A percentile compares a stretch with the other conserved stretches of the same genome.
Conservation (phyloP, 257 asterid genomes). For the Salvia miltiorrhiza region DNA sequence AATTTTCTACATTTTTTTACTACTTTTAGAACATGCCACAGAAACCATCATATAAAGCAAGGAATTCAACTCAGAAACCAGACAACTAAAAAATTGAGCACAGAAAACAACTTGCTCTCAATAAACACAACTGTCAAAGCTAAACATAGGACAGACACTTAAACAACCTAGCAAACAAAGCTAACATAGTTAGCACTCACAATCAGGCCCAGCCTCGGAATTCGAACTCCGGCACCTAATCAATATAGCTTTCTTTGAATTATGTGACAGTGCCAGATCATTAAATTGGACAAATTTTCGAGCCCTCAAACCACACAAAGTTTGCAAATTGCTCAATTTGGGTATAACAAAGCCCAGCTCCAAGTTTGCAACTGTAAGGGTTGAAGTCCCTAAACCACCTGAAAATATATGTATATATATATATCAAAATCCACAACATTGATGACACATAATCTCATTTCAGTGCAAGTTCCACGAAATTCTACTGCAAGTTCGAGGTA, state of each 20-base stretch:
- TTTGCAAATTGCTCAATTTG: slow-evolving; percentile 33
- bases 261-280: slow-evolving; percentile 35
- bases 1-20: background rate
- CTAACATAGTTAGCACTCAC: slow-evolving; percentile 33
- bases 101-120: background rate
- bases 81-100: background rate
- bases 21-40: background rate
- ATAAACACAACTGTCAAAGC: background rate
- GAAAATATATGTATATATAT: slow-evolving; percentile 11
- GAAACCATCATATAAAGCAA: background rate
- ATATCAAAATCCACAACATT: background rate
- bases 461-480: background rate
- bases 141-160: background rate
- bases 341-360: slow-evolving; percentile 37
- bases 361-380: slow-evolving; percentile 40
- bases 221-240: slow-evolving; percentile 34
- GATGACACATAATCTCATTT: background rate
- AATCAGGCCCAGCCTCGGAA: slow-evolving; percentile 38
- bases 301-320: slow-evolving; percentile 26
- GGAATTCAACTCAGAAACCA: background rate
- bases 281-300: slow-evolving; percentile 24
- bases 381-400: slow-evolving; percentile 60
- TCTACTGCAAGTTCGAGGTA: background rate
- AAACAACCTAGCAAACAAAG: slow-evolving; percentile 3
- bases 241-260: slow-evolving; percentile 33